Percentiles rank a stretch among this genome's conserved stretches.
These are phyloP conservation scores for Leccinum fibrillosum DNA, from an alignment of 768 basidiomycete species.

Conservation along the genomic window DNA sequence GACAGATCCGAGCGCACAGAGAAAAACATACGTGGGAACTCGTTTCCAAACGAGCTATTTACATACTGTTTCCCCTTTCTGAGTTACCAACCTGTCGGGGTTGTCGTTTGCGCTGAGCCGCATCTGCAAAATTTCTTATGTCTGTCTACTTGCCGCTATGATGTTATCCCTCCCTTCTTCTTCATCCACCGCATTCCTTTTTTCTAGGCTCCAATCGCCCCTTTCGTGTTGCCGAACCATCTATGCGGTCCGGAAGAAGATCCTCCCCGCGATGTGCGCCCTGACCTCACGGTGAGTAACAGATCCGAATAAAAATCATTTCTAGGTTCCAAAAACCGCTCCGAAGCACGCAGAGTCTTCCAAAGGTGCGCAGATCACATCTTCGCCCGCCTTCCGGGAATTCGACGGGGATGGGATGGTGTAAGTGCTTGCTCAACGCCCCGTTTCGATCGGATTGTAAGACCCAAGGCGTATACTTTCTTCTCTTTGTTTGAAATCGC, in stretches of 20 bases:
- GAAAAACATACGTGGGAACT: neutral
- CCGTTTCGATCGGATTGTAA: neutral
- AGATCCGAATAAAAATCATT: neutral
- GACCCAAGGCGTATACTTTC: too few relatives aligned
- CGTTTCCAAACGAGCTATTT: neutral
- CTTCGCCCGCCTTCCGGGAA: neutral
- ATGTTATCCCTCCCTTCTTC: neutral
- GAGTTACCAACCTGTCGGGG: neutral
- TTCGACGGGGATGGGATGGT: neutral
- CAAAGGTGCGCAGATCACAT: neutral
- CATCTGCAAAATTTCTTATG: neutral
- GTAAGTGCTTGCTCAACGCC: neutral
- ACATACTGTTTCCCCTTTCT: neutral
- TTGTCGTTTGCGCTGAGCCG: neutral
- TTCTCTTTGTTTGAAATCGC: neutral
- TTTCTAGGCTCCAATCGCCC: neutral
- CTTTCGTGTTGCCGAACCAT: neutral
- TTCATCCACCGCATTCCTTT: neutral
- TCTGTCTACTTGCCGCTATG: neutral
- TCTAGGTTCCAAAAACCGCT: neutral
- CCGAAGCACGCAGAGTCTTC: neutral
- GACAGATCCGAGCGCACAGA: neutral
- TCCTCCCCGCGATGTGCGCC: neutral
- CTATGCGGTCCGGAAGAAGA: neutral
- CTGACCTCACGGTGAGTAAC: neutral